Base-by-base conservation (phyloP, 345 rosid genomes). In the Hibiscus mutabilis region DNA sequence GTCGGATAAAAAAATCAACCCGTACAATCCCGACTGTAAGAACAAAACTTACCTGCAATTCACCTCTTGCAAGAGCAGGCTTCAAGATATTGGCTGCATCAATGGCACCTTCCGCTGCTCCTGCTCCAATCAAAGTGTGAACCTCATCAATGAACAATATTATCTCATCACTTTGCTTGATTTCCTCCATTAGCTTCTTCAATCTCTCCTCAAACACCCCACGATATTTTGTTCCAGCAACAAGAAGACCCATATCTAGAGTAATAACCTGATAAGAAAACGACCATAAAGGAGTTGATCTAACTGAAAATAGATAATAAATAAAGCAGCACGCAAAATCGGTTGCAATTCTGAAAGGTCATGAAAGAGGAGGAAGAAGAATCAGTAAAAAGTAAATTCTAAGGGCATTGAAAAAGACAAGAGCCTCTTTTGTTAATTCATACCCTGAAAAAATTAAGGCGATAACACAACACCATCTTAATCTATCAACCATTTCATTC, bases 11-110 rank as follows among this genome's bases (percentile, higher is more conserved):
- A 66, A 44, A 33, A 21, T 12, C n/a, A 55, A 55, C 62, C 62
- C 19, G 2, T 27, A 49, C 55, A 49, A 49, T 14, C 19, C 55
- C 19, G 2, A 49, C 18, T 2, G 18, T n/a, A 49, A 5, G 19
- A 16, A 15, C 55, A 16, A 16, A 49, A 49, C 16, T 49, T 16
- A 96, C 99, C 98, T 96, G 99, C 82, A 96, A 79, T 87, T 96
- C 99, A 79, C 99, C 99, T 85, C 99, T 87, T 15, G 99, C 99
- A 80, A 96, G 99, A 76, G 99, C 93, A 21, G 99, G 99, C 79
- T 96, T 96, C 83, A 96, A 84, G 75, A 96, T 96, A 82, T 92
- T 92, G 66, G 99, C 99, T 76, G 99, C 99, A 84, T 96, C 99
- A 37, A 96, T 96, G 0, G 99, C 98, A 29, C 99, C 99, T 84